Conservation (phyloP, 2,329 filamentous ascomycete species). For the Neofusicoccum laricinum region DNA sequence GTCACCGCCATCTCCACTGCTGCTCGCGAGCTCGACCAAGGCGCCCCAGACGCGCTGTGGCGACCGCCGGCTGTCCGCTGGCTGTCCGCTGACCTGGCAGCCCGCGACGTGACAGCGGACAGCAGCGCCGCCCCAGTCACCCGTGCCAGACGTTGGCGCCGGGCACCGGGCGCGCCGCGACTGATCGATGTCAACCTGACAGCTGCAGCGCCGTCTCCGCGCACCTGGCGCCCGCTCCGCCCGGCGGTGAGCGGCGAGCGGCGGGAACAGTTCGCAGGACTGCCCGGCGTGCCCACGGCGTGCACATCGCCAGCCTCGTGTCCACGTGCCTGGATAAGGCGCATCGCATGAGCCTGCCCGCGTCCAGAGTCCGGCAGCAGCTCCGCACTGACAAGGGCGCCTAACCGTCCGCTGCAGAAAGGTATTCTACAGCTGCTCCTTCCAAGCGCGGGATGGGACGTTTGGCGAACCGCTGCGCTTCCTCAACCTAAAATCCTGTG, state of each 20-base stretch:
- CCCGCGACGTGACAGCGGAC: neutral
- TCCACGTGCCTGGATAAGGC: neutral
- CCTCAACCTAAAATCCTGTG: neutral
- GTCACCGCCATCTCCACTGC: slow-evolving; percentile 8
- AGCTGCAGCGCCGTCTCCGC: neutral
- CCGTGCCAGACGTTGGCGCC: neutral
- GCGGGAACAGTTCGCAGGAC: neutral
- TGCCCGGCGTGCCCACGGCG: neutral
- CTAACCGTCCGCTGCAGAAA: neutral
- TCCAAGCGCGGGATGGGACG: neutral
- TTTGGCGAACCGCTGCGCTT: neutral
- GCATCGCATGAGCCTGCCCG: slow-evolving; percentile 4
- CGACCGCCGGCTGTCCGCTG: neutral
- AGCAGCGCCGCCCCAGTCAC: neutral
- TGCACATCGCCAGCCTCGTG: neutral
- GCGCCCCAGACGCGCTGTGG: neutral
- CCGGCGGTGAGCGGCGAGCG: neutral
- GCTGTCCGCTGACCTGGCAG: neutral
- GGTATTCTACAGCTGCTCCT: neutral
- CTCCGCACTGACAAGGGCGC: neutral
- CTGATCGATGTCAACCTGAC: neutral
- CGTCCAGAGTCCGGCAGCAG: neutral
- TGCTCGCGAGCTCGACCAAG: neutral
- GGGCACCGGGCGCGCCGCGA: neutral
- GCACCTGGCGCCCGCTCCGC: neutral